Conservation (phyloP, 2,329 filamentous ascomycete species). For the Cadophora sp. region DNA sequence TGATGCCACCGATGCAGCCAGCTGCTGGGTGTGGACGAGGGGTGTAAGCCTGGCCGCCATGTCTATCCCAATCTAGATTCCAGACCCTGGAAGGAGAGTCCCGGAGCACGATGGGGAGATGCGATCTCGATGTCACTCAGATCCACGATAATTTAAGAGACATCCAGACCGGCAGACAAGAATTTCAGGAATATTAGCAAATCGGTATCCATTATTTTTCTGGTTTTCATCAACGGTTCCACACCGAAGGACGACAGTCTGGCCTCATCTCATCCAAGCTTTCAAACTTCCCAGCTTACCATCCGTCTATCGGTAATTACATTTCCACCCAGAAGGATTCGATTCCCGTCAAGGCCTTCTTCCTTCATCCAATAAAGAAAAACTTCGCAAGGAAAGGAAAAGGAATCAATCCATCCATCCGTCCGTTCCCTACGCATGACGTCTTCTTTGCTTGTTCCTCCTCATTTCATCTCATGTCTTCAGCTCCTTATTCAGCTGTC, state of each 20-base stretch:
- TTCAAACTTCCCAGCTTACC: background rate
- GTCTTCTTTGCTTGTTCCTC: background rate
- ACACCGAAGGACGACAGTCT: constrained; percentile 4
- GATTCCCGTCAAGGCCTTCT: too few relatives aligned
- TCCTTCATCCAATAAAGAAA: background rate
- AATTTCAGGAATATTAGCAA: constrained; percentile 1
- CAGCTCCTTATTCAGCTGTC: constrained; percentile 12
- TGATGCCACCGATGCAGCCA: too few relatives aligned
- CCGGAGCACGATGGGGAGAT: background rate
- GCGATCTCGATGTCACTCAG: constrained; percentile 1
- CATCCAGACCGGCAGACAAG: too few relatives aligned
- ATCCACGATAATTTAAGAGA: constrained; percentile 13
- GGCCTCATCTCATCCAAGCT: background rate
- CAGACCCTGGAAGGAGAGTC: too few relatives aligned
- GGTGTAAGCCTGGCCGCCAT: too few relatives aligned
- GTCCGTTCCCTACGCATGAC: background rate
- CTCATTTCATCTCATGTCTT: background rate
- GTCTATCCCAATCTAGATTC: background rate
- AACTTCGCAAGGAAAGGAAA: background rate
- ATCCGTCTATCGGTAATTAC: background rate
- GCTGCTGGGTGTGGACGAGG: too few relatives aligned
- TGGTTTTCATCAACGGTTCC: background rate
- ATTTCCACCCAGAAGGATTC: background rate
- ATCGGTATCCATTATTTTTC: background rate
- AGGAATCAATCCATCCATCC: too few relatives aligned